phyloP scores from a whole-genome alignment of 139 green algal genomes.

The Coccomyxa sp. region DNA sequence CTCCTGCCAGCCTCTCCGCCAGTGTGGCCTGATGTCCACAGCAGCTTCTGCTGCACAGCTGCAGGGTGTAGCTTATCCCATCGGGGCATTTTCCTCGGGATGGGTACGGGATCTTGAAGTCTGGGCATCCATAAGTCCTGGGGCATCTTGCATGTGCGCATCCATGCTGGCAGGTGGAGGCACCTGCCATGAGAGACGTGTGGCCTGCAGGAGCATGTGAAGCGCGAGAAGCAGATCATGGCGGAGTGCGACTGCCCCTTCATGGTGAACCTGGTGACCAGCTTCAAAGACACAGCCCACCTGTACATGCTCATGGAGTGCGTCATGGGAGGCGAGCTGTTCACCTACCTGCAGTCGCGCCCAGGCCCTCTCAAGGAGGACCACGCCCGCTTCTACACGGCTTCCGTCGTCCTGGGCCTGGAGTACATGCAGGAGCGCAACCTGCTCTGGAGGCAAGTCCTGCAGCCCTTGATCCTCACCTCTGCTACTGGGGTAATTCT shows the following conservation, averaged over 20 bases:
- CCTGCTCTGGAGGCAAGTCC: conserved; percentile 62
- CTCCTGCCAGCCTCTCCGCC: too few species aligned
- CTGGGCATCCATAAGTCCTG: background rate
- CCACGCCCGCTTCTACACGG: conserved; percentile 84
- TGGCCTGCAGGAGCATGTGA: conserved; percentile 66
- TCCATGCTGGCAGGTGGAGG: background rate
- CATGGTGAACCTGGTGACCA: conserved; percentile 74
- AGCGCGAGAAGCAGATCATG: conserved; percentile 76
- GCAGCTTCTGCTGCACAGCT: too few species aligned
- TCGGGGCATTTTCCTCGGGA: too few species aligned
- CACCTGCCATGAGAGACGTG: too few species aligned
- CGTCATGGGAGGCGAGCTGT: conserved; percentile 91
- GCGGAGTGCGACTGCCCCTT: conserved; percentile 73
- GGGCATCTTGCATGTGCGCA: background rate
- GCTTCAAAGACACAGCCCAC: conserved; percentile 48
- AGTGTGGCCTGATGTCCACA: too few species aligned
- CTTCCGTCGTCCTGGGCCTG: conserved; percentile 74
- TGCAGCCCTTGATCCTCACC: too few species aligned
- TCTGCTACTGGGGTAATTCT: too few species aligned
- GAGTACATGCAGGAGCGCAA: conserved; percentile 80
- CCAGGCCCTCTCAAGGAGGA: conserved; percentile 59
- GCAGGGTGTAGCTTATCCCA: too few species aligned
- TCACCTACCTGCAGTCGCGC: conserved; percentile 80
- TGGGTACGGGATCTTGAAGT: background rate
- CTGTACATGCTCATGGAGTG: conserved; percentile 91